Evolutionary conservation across 495 filamentous ascomycete genomes (phyloP), one percentile per base, ranked within the genome.

Genomic region (Pyronema domesticum): DNA sequence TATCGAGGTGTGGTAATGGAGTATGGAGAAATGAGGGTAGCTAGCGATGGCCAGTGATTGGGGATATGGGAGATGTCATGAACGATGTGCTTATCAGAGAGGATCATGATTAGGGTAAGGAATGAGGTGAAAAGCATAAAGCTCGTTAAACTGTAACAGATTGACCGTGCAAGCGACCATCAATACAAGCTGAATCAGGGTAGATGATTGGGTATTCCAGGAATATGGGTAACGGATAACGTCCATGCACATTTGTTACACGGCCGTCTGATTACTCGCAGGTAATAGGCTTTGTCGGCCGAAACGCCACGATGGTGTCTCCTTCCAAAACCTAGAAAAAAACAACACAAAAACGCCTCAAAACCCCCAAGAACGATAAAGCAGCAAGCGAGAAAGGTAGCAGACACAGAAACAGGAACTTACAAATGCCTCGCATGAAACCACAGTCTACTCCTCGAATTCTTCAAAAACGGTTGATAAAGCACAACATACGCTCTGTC

Each of bases 381-480:
- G 13, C 14, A 7, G 34, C 13, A 34, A 18, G n/a, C n/a, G 19
- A 65, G 52, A 59, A 15, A 11, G 8, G 30, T n/a, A n/a, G n/a
- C n/a, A n/a, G 23, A 54, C 23, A 11, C 8, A 43, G 33, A 9
- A 46, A 37, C 0, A 17, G 11, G 17, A 49, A 51, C 65, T 36
- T 61, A 74, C 73, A 73, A 75, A 54, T 75, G 73, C 45, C 74
- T 66, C 18, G 73, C 72, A 36, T 72, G 67, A 17, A 72, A 69
- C 75, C 75, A 77, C 11, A 77, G 69, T 11, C 67, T 67, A 57
- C 74, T 77, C 51, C 72, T 74, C n/a, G 72, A 69, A 55, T 74
- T 77, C 51, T 76, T 77, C 6, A 77, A 62, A 33, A 77, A 75
- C 19, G 74, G 73, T 57, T 77, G 74, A 56, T 76, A 76, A 9